Evolutionary conservation across 306 rosid genomes (phyloP), one percentile per base, ranked within the genome.

Genomic region (Bauhinia variegata): DNA sequence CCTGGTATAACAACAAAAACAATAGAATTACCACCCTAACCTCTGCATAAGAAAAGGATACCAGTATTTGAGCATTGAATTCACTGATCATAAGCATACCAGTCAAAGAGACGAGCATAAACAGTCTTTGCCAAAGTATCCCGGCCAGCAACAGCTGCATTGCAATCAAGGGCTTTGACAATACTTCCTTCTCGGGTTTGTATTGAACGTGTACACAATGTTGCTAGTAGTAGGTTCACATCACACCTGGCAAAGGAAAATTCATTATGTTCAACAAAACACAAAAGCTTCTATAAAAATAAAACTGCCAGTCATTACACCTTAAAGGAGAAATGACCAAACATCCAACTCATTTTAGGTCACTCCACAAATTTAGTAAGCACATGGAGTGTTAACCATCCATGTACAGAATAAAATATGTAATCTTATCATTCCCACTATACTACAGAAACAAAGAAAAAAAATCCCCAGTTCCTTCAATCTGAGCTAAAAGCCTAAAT

Each of bases 131-230:
- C 96, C 85, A 90, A 75, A 51, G 87, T 84, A 88, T 90, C 97
- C 72, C 99, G 85, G 56, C 97, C 89, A 78, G 95, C 88, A 68
- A 83, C 72, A 54, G 97, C 97, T 78, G 90, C 97, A 75, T 77
- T 81, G 83, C 96, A 90, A 60, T 93, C 99, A 50, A 93, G 97
- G 41, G 96, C 95, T 78, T 88, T 93, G 62, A 90, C 68, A 71
- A 93, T 93, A 77, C 12, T 80, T 79, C 99, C 99, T 86, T 93
- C 99, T 31, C 71, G 92, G 66, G 99, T 90, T 81, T 90, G 97
- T 70, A 93, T 93, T 53, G 95, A 79, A 41, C 97, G 96, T 68
- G 92, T 86, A 75, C 88, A 88, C 57, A 93, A 78, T 64, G 97
- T 85, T 75, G 89, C 76, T 56, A 86, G 74, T 70, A 93, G 78